Conservation (phyloP, 352 stramenopile genomes). For the Phytophthora aleatoria region DNA sequence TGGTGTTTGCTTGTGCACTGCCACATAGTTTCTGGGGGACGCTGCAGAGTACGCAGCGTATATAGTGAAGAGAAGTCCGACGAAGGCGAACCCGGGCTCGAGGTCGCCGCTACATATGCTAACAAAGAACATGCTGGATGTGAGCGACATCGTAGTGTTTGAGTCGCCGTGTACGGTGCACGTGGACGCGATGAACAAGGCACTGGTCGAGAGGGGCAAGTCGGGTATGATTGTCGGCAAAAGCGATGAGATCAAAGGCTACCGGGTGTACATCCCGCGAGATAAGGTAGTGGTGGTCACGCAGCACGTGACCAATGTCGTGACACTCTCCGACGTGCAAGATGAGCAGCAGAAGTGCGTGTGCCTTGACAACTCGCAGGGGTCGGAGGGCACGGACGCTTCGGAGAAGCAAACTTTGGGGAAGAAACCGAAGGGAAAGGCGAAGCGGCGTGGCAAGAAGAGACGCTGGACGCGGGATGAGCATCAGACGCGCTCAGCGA, state of each 20-base stretch:
- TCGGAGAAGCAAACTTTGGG: too few species aligned
- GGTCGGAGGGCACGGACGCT: too few species aligned
- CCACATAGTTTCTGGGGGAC: not conserved
- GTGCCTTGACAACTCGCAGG: too few species aligned
- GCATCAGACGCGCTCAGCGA: not conserved
- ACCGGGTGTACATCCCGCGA: not conserved
- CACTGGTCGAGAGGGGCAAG: not conserved
- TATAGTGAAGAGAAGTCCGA: not conserved
- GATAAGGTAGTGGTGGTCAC: not conserved
- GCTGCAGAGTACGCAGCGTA: conserved; percentile 1
- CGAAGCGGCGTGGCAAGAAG: too few species aligned
- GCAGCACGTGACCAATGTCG: not conserved
- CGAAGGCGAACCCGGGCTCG: not conserved
- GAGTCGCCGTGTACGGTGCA: not conserved
- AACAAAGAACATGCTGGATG: not conserved
- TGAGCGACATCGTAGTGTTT: not conserved
- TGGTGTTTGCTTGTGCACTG: not conserved
- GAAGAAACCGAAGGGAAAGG: too few species aligned
- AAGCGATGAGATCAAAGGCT: not conserved
- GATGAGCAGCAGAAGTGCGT: too few species aligned
- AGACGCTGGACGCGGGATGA: not conserved
- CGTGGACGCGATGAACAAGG: not conserved
- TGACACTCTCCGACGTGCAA: too few species aligned
- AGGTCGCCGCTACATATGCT: not conserved
- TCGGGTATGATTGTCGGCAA: not conserved